Evolutionary conservation across 2,329 filamentous ascomycete species (phyloP), one percentile per base, ranked within the genome.

Genomic region (Xylaria sp.): DNA sequence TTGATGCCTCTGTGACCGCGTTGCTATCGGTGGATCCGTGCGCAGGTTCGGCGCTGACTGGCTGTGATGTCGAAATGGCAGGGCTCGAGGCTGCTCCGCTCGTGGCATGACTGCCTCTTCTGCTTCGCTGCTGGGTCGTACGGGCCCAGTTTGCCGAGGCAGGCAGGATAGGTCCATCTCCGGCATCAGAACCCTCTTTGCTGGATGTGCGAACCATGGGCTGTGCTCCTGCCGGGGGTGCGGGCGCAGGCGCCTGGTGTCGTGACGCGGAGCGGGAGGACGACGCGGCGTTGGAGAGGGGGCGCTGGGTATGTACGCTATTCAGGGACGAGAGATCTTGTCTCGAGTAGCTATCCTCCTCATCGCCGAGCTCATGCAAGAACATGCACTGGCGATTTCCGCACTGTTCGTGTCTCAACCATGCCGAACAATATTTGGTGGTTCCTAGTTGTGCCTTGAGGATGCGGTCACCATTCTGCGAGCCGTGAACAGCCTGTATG

Each of bases 371-470:
- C 73, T 99, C 95, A 69, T 99, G 94, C 46, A 99, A 76, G 72
- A 99, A 99, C 85, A 97, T 99, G 78, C 94, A 99, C 59, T 94
- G 93, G 47, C 92, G 87, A 68, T 99, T 99, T 52, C 90, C 92
- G 74, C 94, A 99, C 62, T 88, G 89, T 72, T 99, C 94, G 63
- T 95, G 92, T 53, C 95, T 89, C 17, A 99, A 80, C 79, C 95
- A 99, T 3, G 94, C 93, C 0, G 94, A 99, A 72, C 94, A 99
- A 73, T 99, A 99, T 71, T 99, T 99, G 4, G 94, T 99, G 0
- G 94, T 99, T 20, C 94, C 94, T 48, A 86, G 74, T 67, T 86
- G 87, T 3, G 85, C 92, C 78, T 91, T 88, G 18, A 99, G 76
- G 13, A 91, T 81, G 46, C 93, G 82, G 59, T 97, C 94, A 48